Evolutionary conservation across 2,329 filamentous ascomycete species (phyloP), one percentile per base, ranked within the genome.

Genomic region (Acarospora socialis): DNA sequence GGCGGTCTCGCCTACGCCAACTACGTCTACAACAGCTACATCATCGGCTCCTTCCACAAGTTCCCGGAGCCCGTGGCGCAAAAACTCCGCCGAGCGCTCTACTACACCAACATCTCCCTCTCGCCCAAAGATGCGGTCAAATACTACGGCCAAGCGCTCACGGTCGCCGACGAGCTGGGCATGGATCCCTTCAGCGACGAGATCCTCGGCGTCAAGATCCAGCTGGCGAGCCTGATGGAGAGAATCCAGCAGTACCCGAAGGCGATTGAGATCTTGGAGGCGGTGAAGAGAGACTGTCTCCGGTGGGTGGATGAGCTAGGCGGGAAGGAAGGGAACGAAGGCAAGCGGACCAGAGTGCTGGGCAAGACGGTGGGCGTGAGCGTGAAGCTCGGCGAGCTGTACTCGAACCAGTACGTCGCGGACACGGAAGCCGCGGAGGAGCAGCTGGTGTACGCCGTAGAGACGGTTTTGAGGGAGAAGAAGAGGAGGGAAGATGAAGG

Each of bases 101-200:
- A 87, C 59, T 92, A 82, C 56, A 81, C 77, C 43, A 86, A 90
- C 47, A 70, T 78, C 41, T 65, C 72, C 22, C 68, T 79, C 4
- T 77, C 92, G 37, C 73, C 81, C 3, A 68, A 78, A 36, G 67
- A 79, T 33, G 86, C 87, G 1, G 63, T 92, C 37, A 79, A 82
- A 44, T 82, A 82, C 53, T 95, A 93, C 53, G 76, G 76, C 46
- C 69, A 79, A 42, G 84, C 86, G 3, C 63, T 95, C 35, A 65
- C 75, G 40, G 66, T 78, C 31, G 83, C 83, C 35, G 61, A 74
- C 30, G 74, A 82, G 47, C 50, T 79, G 30, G 73, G 75, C 0
- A 71, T 98, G 60, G 83, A 95, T 49, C 82, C 81, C 0, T 92
- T 86, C 51, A 86, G 81, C 3, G 81, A 94, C 45, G 86, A 94